Evolutionary conservation across 2,329 filamentous ascomycete genomes (phyloP).

Genomic region (Cordyceps tenuipes): DNA sequence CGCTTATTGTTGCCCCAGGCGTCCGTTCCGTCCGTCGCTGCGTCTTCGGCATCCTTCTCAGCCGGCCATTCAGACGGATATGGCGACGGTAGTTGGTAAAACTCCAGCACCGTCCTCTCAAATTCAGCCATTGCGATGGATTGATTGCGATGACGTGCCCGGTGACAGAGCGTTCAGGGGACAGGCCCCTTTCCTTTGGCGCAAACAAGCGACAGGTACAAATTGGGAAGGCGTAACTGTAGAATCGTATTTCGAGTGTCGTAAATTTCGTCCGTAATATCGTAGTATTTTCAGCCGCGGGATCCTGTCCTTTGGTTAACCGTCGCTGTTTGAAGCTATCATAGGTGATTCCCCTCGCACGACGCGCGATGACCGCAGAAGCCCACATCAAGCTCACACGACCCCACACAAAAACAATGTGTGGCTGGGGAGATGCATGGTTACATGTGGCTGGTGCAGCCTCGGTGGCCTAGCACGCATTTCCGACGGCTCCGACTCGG

Average conservation of each 20-base stretch:
- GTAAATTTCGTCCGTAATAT: too few relatives aligned
- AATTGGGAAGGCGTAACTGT: neutral
- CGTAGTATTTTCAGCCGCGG: too few relatives aligned
- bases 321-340: neutral
- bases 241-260: neutral
- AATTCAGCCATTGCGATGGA: conserved; percentile 53
- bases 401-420: neutral
- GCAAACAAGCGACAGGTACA: neutral
- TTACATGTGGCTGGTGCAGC: conserved; percentile 13
- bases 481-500: conserved; percentile 25
- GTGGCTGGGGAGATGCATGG: conserved; percentile 9
- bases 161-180: conserved; percentile 8
- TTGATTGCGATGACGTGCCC: conserved; percentile 2
- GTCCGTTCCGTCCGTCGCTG: conserved; percentile 50
- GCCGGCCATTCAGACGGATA: conserved; percentile 81
- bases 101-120: conserved; percentile 71
- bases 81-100: conserved; percentile 75
- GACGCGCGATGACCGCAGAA: conserved; percentile 8
- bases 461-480: conserved; percentile 15
- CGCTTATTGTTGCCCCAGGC: conserved; percentile 45
- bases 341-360: neutral
- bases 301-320: neutral
- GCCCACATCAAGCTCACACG: conserved; percentile 3
- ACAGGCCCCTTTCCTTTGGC: neutral
- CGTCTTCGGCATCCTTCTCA: conserved; percentile 64